Evolutionary conservation across 2,329 filamentous ascomycete species (phyloP).

Genomic region (Tolypocladium tundrense): DNA sequence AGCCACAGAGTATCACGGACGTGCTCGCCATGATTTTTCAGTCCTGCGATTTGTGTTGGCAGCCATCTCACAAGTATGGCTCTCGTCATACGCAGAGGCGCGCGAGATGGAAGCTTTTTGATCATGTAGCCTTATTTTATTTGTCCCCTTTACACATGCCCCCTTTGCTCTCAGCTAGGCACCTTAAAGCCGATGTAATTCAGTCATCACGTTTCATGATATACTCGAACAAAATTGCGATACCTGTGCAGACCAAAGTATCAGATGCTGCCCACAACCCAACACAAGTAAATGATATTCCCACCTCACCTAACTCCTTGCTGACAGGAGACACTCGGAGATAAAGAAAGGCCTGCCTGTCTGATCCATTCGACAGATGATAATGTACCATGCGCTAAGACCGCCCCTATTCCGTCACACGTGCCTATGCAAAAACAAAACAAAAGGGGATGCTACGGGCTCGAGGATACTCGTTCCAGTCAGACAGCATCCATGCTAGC

Average conservation of each 20-base stretch:
- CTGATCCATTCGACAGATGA: neutral
- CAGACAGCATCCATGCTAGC: constrained; percentile 65
- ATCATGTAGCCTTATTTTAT: constrained; percentile 24
- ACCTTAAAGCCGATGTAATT: constrained; percentile 37
- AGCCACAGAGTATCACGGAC: neutral
- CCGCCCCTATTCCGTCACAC: neutral
- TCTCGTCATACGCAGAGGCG: constrained; percentile 1
- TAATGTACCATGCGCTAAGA: constrained; percentile 4
- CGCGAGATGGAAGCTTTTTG: constrained; percentile 11
- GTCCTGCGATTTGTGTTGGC: constrained; percentile 1
- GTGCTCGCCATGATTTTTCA: neutral
- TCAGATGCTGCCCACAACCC: neutral
- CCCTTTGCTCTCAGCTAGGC: constrained; percentile 22
- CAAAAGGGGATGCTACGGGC: neutral
- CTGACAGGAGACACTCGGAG: neutral
- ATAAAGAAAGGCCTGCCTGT: neutral
- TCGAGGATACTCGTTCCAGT: neutral
- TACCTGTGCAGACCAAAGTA: neutral
- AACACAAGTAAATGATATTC: neutral
- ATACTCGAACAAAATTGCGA: constrained; percentile 6
- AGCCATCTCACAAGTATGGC: constrained; percentile 1
- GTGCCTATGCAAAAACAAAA: neutral
- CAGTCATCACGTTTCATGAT: constrained; percentile 30
- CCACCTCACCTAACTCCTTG: neutral
- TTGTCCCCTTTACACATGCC: constrained; percentile 21